Base-by-base conservation (phyloP, 148 eudicot genomes). In the Chenopodium suecicum region DNA sequence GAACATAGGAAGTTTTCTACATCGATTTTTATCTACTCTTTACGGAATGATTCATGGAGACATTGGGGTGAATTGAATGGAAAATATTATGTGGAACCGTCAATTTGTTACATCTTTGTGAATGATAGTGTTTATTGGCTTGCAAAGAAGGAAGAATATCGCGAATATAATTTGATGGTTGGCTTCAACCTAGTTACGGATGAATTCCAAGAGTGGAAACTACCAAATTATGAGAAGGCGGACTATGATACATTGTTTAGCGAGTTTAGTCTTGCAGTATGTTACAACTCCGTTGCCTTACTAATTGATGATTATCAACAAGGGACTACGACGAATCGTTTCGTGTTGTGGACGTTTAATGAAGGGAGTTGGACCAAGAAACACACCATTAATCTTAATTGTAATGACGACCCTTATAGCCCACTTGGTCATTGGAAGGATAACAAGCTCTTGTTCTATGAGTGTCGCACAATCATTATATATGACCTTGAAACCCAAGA, bases 91-190 rank as follows among this genome's bases (percentile, higher is more conserved):
- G 58, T 82, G 58, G 14, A 27, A 19, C 12, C 0, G 0, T n/a
- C 60, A 1, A 5, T 2, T 2, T 23, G 80, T 70, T 76, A 82
- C 50, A 16, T 70, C 1, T 76, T 70, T 22, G 29, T 82, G 20
- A 58, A 82, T 46, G 76, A 60, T n/a, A 70, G 80, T 70, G 71
- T 22, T 63, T 77, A 76, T 46, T 82, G 80, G 84, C 29, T 82
- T 13, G 74, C 32, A 25, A 1, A 25, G 2, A 2, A 3, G 3
- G 25, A 17, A 0, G 0, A 31, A 31, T 31, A 31, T 19, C 54
- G 48, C 48, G 68, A 64, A 4, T 73, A 14, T 19, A 27, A 25
- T 56, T 7, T 76, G 69, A 23, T 82, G 48, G 10, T 82, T 17
- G 56, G 58, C 17, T 82, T 76, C 29, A 73, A 76, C 41, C 23